Percentiles rank a stretch among this genome's conserved stretches.
Conservation (phyloP, 768 basidiomycete species). For the Butyriboletus loyo region DNA sequence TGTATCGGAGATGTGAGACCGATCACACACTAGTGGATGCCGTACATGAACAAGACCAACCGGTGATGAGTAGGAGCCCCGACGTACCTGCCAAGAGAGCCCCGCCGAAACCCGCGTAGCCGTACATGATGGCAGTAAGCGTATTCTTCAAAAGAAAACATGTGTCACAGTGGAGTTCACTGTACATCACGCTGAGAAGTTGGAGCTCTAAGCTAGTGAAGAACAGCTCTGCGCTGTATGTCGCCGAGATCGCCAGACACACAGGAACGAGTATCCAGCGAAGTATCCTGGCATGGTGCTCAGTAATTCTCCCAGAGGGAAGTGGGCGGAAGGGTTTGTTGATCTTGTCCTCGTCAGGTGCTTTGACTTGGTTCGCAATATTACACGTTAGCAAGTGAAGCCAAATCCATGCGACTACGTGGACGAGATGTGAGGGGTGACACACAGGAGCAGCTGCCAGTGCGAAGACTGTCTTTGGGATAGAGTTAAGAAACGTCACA, state of each 20-base stretch:
- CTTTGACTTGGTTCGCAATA: constrained; percentile 38
- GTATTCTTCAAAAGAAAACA: constrained; percentile 31
- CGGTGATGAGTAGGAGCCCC: background rate
- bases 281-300: constrained; percentile 31
- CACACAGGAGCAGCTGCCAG: constrained; percentile 21
- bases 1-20: constrained; percentile 5
- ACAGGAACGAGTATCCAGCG: constrained; percentile 34
- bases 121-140: constrained; percentile 33
- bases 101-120: constrained; percentile 33
- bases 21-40: constrained; percentile 13
- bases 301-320: constrained; percentile 38
- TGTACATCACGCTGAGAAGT: constrained; percentile 31
- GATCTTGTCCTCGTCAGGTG: constrained; percentile 37
- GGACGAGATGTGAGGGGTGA: constrained; percentile 9
- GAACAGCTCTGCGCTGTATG: constrained; percentile 29
- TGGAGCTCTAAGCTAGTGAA: constrained; percentile 26
- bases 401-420: constrained; percentile 40
- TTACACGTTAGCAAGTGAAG: constrained; percentile 40
- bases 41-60: background rate
- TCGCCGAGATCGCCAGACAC: constrained; percentile 31
- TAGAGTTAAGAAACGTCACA: background rate
- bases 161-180: constrained; percentile 28
- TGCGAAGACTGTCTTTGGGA: constrained; percentile 31
- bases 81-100: constrained; percentile 32
- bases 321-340: constrained; percentile 44